Evolutionary conservation across 768 basidiomycete species (phyloP), one percentile per base, ranked within the genome.

Genomic region (Phlebiopsis flavidoalba): DNA sequence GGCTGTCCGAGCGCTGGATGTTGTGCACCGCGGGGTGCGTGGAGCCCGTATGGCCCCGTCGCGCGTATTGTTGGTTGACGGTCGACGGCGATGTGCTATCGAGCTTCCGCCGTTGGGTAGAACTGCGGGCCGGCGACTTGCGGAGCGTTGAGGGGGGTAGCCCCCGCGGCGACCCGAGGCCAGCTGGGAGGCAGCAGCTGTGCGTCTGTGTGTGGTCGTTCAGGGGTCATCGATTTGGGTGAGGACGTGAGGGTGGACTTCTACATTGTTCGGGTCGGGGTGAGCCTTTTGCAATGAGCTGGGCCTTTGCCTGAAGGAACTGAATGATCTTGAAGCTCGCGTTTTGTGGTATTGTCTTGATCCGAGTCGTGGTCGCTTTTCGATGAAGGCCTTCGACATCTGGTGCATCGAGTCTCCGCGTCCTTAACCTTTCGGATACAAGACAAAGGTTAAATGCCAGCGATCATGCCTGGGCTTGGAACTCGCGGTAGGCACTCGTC

Each of bases 381-480:
- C 78, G 63, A 93, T 77, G 72, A 93, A 95, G n/a, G 3, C 78
- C 81, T 61, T 93, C 91, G 64, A 95, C 73, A 95, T 90, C 45
- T 81, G 76, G 67, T 89, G 88, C 91, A 95, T 93, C 47, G n/a
- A n/a, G 77, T 79, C 5, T 75, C 79, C 5, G 86, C 84, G 66
- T 90, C 80, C 63, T 80, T 76, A 3, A n/a, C 91, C 91, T 40
- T 77, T 84, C 1, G 90, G 92, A 63, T 94, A 84, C 31, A 94
- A 76, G 54, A 91, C 85, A 54, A 93, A 82, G 69, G n/a, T n/a
- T 92, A 92, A 55, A 95, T 92, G 11, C 93, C 89, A 63, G 88
- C 87, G 57, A 94, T 88, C 91, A 95, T 91, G 10, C 90, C 88
- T n/a, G n/a, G 8, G 89, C 87, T 71, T 93, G 91, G 73, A 94